These are phyloP conservation scores for Citropsis articulata DNA, from an alignment of 345 rosid species.

Conservation along the genomic window DNA sequence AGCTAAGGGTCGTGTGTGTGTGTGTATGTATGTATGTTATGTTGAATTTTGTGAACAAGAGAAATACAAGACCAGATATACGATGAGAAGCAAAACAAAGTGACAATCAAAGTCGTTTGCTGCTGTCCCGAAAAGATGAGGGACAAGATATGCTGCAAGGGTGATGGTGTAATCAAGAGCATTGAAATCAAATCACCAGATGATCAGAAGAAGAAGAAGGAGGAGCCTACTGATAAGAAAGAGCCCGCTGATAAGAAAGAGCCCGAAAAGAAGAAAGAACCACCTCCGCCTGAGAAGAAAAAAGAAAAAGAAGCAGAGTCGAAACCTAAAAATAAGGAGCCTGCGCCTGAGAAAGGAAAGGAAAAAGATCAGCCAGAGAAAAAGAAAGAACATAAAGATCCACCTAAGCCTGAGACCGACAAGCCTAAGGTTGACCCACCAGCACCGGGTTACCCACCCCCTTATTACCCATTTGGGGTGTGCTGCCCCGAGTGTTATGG, in stretches of 20 bases:
- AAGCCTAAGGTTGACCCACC: background rate
- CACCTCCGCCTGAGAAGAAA: background rate
- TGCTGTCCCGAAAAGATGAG: conserved; percentile 72
- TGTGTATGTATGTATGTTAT: background rate
- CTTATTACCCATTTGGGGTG: conserved; percentile 3
- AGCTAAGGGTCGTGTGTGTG: conserved; percentile 19
- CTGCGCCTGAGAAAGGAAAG: background rate
- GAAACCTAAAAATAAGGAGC: conserved; percentile 12
- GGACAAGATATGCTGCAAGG: conserved; percentile 55
- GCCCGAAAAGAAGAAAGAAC: background rate
- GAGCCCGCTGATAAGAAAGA: conserved; percentile 16
- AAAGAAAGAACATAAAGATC: background rate
- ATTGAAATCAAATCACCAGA: conserved; percentile 38
- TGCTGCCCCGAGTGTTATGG: conserved; percentile 28
- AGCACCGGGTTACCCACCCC: conserved; percentile 19
- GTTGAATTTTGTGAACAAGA: conserved; percentile 42
- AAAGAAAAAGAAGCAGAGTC: conserved; percentile 18
- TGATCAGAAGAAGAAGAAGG: background rate
- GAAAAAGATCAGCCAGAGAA: conserved; percentile 17
- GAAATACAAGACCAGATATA: conserved; percentile 63
- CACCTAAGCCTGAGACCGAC: background rate
- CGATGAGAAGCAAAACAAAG: conserved; percentile 65
- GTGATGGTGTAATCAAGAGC: conserved; percentile 48
- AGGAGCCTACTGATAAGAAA: conserved; percentile 19
- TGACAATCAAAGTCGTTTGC: conserved; percentile 63